Evolutionary conservation across 768 basidiomycete species (phyloP).

Genomic region (Cystobasidiopsis lactophilus): DNA sequence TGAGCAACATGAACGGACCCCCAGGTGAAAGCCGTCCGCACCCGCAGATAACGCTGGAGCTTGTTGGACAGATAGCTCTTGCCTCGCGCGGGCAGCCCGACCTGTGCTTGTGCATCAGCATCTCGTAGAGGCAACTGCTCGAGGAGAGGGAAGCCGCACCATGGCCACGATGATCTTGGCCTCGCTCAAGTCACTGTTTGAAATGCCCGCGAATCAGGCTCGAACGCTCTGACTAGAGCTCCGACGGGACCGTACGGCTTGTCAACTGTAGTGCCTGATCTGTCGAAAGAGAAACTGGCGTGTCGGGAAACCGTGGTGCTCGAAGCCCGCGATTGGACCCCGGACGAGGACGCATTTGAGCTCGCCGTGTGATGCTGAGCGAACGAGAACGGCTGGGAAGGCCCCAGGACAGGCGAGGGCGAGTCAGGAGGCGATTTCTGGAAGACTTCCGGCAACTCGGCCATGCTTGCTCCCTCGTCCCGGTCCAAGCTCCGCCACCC

Average conservation of each 20-base stretch:
- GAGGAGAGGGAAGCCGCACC: constrained; percentile 31
- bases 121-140: neutral
- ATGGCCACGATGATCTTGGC: constrained; percentile 96
- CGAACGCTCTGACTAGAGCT: neutral
- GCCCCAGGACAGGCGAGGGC: too few relatives aligned
- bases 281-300: too few relatives aligned
- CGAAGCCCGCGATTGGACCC: too few relatives aligned
- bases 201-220: constrained; percentile 29
- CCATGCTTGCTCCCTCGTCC: too few relatives aligned
- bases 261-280: neutral
- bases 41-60: constrained; percentile 84
- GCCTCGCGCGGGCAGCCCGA: constrained; percentile 89
- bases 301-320: too few relatives aligned
- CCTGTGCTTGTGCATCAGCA: constrained; percentile 32
- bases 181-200: constrained; percentile 94
- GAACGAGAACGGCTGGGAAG: too few relatives aligned
- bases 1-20: neutral
- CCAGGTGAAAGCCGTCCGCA: constrained; percentile 23
- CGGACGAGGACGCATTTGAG: too few relatives aligned
- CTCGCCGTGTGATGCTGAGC: too few relatives aligned
- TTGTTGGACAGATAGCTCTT: constrained; percentile 98
- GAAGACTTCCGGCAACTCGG: too few relatives aligned
- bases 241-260: neutral
- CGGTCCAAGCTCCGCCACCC: too few relatives aligned
- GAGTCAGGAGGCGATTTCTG: too few relatives aligned